Conservation (phyloP, 2,329 filamentous ascomycete species). For the Calonectria pteridis region DNA sequence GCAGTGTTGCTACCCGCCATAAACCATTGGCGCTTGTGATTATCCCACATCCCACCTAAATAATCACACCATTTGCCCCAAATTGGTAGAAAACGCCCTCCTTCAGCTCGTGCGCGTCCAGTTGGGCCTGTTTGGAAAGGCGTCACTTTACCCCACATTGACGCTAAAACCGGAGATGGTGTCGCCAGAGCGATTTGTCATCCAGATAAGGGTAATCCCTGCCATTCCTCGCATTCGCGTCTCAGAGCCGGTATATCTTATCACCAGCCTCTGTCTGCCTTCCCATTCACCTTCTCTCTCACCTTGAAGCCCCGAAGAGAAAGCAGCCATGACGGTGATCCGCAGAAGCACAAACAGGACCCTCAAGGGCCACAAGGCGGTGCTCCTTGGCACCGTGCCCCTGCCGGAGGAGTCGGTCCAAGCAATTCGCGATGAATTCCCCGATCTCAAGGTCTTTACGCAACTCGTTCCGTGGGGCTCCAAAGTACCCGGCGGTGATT, state of each 20-base stretch:
- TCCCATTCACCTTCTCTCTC: background rate
- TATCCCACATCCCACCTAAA: constrained; percentile 28
- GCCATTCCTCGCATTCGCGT: background rate
- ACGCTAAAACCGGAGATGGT: constrained; percentile 28
- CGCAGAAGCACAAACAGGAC: constrained; percentile 48
- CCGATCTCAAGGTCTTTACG: constrained; percentile 57
- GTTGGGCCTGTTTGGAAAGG: constrained; percentile 25
- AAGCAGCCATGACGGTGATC: constrained; percentile 35
- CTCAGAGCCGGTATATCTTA: constrained; percentile 13
- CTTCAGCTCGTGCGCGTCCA: constrained; percentile 2
- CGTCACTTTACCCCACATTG: constrained; percentile 43
- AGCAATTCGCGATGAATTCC: constrained; percentile 54
- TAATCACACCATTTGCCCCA: constrained; percentile 38
- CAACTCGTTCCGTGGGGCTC: constrained; percentile 47
- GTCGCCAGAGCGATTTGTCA: constrained; percentile 36
- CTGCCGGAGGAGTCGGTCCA: constrained; percentile 51
- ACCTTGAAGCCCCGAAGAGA: background rate
- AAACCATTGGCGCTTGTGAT: background rate
- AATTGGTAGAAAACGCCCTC: constrained; percentile 11
- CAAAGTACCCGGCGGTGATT: constrained; percentile 34
- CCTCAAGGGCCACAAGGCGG: constrained; percentile 62
- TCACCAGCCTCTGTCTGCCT: background rate
- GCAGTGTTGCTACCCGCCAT: background rate
- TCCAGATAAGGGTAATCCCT: constrained; percentile 24
- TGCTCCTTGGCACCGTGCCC: constrained; percentile 53